Evolutionary conservation across 345 rosid species (phyloP).

Genomic region (Citrus reticulata): DNA sequence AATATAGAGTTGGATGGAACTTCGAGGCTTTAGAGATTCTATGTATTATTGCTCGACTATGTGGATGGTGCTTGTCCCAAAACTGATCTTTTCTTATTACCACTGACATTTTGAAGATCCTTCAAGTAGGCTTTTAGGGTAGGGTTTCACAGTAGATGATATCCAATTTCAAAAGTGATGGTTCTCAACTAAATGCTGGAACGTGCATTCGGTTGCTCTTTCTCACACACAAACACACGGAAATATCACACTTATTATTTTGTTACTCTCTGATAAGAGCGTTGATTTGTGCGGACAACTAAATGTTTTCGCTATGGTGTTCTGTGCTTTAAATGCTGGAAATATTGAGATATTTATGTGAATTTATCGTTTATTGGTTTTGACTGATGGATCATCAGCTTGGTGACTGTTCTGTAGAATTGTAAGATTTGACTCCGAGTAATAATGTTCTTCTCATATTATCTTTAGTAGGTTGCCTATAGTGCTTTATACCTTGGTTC

Average conservation of each 20-base stretch:
- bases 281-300: neutral
- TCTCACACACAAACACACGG: neutral
- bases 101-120: constrained; percentile 13
- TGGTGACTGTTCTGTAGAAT: neutral
- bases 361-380: neutral
- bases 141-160: neutral
- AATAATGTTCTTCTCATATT: no score
- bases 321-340: neutral
- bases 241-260: neutral
- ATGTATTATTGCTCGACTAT: constrained; percentile 7
- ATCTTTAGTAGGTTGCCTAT: neutral
- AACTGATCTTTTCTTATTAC: neutral
- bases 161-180: neutral
- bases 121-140: neutral
- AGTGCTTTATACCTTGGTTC: no score
- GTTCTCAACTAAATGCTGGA: neutral
- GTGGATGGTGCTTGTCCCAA: constrained; percentile 9
- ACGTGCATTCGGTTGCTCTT: neutral
- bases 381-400: neutral
- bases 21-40: constrained; percentile 30
- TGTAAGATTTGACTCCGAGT: neutral
- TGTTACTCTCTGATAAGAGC: neutral
- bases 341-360: neutral
- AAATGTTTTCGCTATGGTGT: neutral
- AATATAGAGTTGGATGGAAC: constrained; percentile 38